Percentiles rank a stretch among this genome's conserved stretches.
phyloP scores from a whole-genome alignment of 805 yeast genomes.

The Kluyveromyces lactis region DNA sequence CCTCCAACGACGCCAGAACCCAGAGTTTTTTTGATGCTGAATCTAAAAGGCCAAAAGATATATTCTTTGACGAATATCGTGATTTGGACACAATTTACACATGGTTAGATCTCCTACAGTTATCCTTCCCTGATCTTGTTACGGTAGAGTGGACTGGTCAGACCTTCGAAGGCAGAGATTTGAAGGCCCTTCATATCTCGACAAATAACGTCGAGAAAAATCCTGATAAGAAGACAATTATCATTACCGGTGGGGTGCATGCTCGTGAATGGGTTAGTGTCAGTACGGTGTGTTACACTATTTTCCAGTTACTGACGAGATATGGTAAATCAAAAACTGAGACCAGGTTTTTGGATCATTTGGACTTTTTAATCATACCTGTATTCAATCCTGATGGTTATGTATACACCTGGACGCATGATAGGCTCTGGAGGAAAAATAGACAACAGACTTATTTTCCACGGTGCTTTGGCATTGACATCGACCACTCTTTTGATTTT shows the following conservation, averaged over 20 bases:
- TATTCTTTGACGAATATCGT: conserved; percentile 65
- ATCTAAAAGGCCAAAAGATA: conserved; percentile 30
- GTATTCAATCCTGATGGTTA: conserved; percentile 90
- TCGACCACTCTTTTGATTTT: conserved; percentile 74
- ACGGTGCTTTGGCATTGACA: conserved; percentile 73
- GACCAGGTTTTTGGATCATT: conserved; percentile 40
- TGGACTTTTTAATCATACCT: conserved; percentile 74
- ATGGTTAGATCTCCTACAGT: conserved; percentile 58
- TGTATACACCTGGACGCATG: conserved; percentile 69
- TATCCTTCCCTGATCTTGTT: conserved; percentile 58
- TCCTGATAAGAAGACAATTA: conserved; percentile 52
- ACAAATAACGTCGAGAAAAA: conserved; percentile 34
- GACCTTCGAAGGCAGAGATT: conserved; percentile 66
- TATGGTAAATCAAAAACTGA: conserved; percentile 37
- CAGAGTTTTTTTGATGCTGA: conserved; percentile 9
- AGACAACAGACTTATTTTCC: conserved; percentile 65
- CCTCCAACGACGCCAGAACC: background rate
- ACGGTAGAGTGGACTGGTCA: conserved; percentile 60
- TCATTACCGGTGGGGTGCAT: conserved; percentile 78
- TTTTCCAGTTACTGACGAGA: conserved; percentile 39
- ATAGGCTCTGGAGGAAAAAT: conserved; percentile 84
- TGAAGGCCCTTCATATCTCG: conserved; percentile 58
- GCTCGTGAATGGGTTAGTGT: conserved; percentile 87
- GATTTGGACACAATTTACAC: conserved; percentile 58
- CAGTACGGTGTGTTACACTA: conserved; percentile 53